phyloP scores from a whole-genome alignment of 352 stramenopile species.

The Pythium rhizo-oryzae region DNA sequence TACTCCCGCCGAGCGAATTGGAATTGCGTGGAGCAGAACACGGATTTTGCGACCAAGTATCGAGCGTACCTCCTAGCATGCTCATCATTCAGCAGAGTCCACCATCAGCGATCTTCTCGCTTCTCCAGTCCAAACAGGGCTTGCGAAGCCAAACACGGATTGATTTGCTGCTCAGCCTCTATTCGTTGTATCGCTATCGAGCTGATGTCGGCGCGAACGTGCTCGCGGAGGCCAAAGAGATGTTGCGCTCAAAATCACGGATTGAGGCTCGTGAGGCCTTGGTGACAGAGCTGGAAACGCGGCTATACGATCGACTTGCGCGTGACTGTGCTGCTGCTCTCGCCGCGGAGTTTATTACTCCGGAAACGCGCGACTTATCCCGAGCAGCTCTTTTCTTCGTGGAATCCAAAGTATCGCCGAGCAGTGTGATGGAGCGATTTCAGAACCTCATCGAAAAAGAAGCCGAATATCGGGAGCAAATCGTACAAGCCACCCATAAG shows the following conservation, averaged over 20 bases:
- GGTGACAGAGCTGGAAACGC: constrained; percentile 71
- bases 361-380: constrained; percentile 56
- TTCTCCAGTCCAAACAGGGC: constrained; percentile 30
- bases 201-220: constrained; percentile 59
- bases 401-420: constrained; percentile 61
- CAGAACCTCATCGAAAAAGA: constrained; percentile 46
- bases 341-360: constrained; percentile 59
- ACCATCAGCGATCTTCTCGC: constrained; percentile 70
- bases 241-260: constrained; percentile 16
- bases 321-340: constrained; percentile 66
- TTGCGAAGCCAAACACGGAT: constrained; percentile 47
- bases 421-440: constrained; percentile 62
- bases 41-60: background rate
- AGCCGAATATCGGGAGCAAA: constrained; percentile 4
- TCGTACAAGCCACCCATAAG: constrained; percentile 41
- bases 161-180: constrained; percentile 79
- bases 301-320: constrained; percentile 78
- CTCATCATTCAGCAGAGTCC: constrained; percentile 79
- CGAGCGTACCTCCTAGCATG: constrained; percentile 19
- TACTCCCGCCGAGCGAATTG: constrained; percentile 57
- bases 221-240: constrained; percentile 13
- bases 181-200: constrained; percentile 86
- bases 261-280: constrained; percentile 17
- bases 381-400: constrained; percentile 73
- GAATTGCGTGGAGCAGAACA: constrained; percentile 41